phyloP scores from a whole-genome alignment of 257 asterid species.

The Nicotiana knightiana region DNA sequence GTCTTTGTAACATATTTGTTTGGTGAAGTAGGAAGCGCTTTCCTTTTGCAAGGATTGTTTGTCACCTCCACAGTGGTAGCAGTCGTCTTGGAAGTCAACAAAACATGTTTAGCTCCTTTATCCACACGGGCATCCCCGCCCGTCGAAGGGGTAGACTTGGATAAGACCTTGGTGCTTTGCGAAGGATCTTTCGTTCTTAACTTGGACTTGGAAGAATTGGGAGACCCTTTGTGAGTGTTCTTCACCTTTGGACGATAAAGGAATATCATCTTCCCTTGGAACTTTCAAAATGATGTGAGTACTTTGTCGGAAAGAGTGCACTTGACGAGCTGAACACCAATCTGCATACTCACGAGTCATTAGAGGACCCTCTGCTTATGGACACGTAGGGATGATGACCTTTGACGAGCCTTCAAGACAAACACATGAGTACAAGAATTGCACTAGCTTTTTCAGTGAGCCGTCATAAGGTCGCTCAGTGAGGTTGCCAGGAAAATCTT shows the following conservation, averaged over 20 bases:
- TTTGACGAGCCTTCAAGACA: not conserved
- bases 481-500: not conserved
- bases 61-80: not conserved
- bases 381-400: not conserved
- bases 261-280: not conserved
- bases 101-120: not conserved
- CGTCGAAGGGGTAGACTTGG: not conserved
- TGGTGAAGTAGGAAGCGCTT: too few species aligned
- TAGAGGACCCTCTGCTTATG: not conserved
- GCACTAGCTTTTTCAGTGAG: not conserved
- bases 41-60: not conserved
- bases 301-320: not conserved
- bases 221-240: not conserved
- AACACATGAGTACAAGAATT: not conserved
- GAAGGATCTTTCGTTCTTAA: too few species aligned
- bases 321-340: not conserved
- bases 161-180: not conserved
- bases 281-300: not conserved
- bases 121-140: not conserved
- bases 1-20: not conserved
- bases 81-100: not conserved
- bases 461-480: not conserved
- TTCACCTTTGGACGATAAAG: not conserved
- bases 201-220: not conserved
- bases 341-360: not conserved